A percentile compares a stretch with the other conserved stretches of the same genome.
Conservation (phyloP, 768 basidiomycete genomes). For the Kondoa malvinella region DNA sequence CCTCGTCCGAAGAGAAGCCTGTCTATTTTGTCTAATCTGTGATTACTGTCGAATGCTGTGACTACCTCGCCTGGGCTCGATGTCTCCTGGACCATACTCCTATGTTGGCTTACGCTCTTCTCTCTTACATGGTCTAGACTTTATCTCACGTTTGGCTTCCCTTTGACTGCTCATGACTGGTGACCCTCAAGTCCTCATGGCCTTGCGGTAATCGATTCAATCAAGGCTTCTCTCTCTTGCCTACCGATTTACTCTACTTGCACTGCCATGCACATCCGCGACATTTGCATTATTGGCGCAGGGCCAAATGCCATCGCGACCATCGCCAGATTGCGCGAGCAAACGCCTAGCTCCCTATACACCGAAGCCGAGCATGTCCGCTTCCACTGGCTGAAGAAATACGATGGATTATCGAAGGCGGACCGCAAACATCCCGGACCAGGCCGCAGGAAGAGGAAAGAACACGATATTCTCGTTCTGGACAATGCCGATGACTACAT, state of each 20-base stretch:
- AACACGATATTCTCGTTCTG: constrained; percentile 18
- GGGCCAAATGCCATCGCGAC: constrained; percentile 27
- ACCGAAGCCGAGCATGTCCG: constrained; percentile 28
- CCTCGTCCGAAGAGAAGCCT: too few relatives aligned
- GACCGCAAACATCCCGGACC: constrained; percentile 16
- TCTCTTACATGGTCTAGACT: too few relatives aligned
- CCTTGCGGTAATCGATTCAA: too few relatives aligned
- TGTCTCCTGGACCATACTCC: too few relatives aligned
- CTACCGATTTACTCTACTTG: neutral
- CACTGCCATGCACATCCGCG: constrained; percentile 6
- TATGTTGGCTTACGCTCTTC: too few relatives aligned
- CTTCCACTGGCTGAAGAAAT: constrained; percentile 23
- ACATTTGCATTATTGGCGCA: constrained; percentile 25
- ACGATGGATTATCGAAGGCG: neutral
- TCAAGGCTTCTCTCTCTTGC: neutral
- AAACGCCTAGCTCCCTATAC: constrained; percentile 24
- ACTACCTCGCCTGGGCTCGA: too few relatives aligned
- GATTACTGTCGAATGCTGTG: too few relatives aligned
- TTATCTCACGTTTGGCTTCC: too few relatives aligned
- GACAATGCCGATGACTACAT: constrained; percentile 17
- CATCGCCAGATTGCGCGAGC: constrained; percentile 23
- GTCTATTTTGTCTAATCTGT: too few relatives aligned
- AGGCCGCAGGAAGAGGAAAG: neutral
- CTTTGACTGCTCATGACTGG: too few relatives aligned
- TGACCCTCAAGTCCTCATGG: neutral